These are phyloP conservation scores for Clonostachys byssicola DNA, from an alignment of 2,329 filamentous ascomycete genomes.

Conservation along the genomic window DNA sequence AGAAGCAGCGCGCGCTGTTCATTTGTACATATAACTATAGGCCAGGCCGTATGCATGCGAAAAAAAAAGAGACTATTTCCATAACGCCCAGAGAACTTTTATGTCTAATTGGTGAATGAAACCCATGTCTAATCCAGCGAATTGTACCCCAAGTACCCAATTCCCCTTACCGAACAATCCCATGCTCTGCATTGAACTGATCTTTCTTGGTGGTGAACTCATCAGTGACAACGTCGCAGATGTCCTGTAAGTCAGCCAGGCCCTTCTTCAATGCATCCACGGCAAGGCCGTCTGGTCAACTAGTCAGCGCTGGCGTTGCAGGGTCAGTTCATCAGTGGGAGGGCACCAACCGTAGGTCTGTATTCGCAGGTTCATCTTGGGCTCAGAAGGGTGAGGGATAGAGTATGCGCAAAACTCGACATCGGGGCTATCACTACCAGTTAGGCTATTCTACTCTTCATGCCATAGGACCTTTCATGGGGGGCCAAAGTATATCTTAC, in stretches of 20 bases:
- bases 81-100: too few relatives aligned
- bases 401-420: constrained; percentile 99
- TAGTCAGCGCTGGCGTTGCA: neutral
- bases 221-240: constrained; percentile 91
- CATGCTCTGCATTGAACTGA: constrained; percentile 24
- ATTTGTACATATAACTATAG: constrained; percentile 26
- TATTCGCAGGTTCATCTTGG: constrained; percentile 95
- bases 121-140: neutral
- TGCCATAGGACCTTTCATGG: neutral
- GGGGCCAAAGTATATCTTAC: constrained; percentile 44
- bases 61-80: constrained; percentile 7
- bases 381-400: constrained; percentile 93
- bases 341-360: constrained; percentile 81
- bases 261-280: constrained; percentile 88
- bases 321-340: neutral
- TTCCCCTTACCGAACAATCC: constrained; percentile 14
- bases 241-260: constrained; percentile 78
- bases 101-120: constrained; percentile 8
- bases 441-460: constrained; percentile 4
- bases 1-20: constrained; percentile 20
- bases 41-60: constrained; percentile 9
- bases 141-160: neutral
- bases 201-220: constrained; percentile 67
- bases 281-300: constrained; percentile 64
- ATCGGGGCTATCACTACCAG: constrained; percentile 60